A percentile compares a stretch with the other conserved stretches of the same genome.
Evolutionary conservation across 2,329 filamentous ascomycete genomes (phyloP).

Genomic region (Furcasterigmium sp.): DNA sequence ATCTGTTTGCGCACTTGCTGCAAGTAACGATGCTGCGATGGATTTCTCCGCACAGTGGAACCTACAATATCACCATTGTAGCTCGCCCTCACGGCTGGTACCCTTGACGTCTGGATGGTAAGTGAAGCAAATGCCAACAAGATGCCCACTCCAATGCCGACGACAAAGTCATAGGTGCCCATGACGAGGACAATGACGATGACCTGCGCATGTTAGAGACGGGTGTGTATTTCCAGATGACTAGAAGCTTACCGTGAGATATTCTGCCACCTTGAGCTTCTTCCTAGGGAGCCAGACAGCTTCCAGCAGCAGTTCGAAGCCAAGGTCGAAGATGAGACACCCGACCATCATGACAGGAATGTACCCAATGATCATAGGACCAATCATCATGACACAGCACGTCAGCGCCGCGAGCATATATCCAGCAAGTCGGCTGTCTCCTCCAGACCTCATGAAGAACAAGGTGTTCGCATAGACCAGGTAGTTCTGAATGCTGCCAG

Average conservation of each 20-base stretch:
- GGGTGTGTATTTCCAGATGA: too few species aligned
- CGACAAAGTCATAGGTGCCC: conserved; percentile 95
- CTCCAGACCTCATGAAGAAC: conserved; percentile 92
- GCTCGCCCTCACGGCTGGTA: conserved; percentile 83
- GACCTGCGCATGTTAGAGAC: conserved; percentile 42
- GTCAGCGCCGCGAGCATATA: conserved; percentile 79
- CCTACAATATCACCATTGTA: conserved; percentile 86
- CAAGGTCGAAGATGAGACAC: conserved; percentile 88
- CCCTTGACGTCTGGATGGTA: conserved; percentile 84
- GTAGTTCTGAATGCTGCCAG: conserved; percentile 93
- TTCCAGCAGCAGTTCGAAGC: conserved; percentile 86
- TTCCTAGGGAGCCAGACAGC: conserved; percentile 85
- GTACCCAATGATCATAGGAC: conserved; percentile 83
- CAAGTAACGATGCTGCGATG: conserved; percentile 81
- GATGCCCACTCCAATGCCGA: conserved; percentile 88
- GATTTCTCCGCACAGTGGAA: conserved; percentile 88
- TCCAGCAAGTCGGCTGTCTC: conserved; percentile 79
- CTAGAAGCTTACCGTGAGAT: conserved; percentile 71
- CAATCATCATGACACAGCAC: conserved; percentile 75
- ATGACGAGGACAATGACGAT: conserved; percentile 88
- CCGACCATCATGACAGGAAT: conserved; percentile 98
- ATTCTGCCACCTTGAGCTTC: conserved; percentile 82
- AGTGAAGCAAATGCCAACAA: conserved; percentile 86
- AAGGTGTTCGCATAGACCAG: conserved; percentile 96
- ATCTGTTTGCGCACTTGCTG: conserved; percentile 83